Base-by-base conservation (phyloP, 2,329 filamentous ascomycete species). In the Mollisiaceae sp. region DNA sequence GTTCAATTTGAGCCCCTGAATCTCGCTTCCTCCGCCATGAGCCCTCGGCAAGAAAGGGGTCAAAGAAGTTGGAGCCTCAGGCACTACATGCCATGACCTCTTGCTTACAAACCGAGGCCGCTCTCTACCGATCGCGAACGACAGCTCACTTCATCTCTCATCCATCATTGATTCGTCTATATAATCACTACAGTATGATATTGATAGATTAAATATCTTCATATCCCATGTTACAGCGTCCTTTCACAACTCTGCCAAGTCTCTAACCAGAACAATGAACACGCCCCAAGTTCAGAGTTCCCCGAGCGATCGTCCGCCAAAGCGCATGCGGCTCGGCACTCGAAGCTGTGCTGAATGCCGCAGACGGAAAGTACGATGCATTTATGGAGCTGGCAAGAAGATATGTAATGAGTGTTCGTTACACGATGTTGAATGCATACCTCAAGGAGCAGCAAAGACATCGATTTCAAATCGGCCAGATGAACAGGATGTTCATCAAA, bases 321-420 rank as follows among this genome's bases (percentile, higher is more conserved):
- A 75, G 52, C 75, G 72, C 11, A 73, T 75, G 71, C 73, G 76
- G 3, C 65, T 75, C 3, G 76, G 78, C 15, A 78, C 74, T 3
- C 74, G 71, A 65, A 78, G 75, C 64, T 79, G 78, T 62, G 66
- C 71, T 35, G 78, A 78, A 78, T 83, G 82, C 65, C 79, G 81
- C 47, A 79, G 82, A 43, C 79, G 82, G 59, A 84, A 83, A 73
- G 81, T 83, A 35, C 78, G 79, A 60, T 85, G 82, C 72, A 79
- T 81, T 60, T 82, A 77, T 63, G 74, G 75, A 32, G 66, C 75
- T n/a, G 77, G 77, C 43, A 78, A 76, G 59, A 56, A 61, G 22
- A 72, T 77, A 60, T 84, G 81, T 71, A 78, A 77, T 36, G 80
- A 79, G 69, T 84, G 82, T 73, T 77, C 77, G 59, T 73, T 79